Evolutionary conservation across 768 basidiomycete genomes (phyloP).

Genomic region (Leccinum subgranulosum): DNA sequence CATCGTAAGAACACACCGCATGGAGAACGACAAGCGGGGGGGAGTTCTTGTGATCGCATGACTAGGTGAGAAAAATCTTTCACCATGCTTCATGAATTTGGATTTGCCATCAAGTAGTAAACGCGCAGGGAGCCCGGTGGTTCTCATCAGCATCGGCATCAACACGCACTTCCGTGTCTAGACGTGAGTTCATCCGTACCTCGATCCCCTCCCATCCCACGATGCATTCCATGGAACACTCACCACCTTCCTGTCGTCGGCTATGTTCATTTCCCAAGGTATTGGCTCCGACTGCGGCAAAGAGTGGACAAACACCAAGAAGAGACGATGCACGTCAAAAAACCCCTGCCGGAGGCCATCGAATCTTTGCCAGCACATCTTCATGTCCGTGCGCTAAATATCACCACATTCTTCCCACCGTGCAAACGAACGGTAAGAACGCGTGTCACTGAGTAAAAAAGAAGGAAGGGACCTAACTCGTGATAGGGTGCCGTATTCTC

Average conservation of each 20-base stretch:
- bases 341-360: neutral
- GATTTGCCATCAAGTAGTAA: neutral
- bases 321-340: neutral
- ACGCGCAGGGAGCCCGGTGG: neutral
- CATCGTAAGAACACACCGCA: constrained; percentile 2
- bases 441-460: neutral
- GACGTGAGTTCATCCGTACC: neutral
- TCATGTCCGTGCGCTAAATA: neutral
- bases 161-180: constrained; percentile 6
- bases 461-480: neutral
- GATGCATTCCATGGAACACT: neutral
- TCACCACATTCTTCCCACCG: neutral
- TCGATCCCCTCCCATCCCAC: neutral
- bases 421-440: neutral
- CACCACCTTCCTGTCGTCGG: neutral
- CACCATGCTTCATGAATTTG: neutral
- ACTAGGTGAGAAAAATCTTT: constrained; percentile 3
- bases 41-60: neutral
- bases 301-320: neutral
- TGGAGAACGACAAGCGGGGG: neutral
- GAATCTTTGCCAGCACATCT: neutral
- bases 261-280: neutral
- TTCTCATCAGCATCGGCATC: constrained; percentile 6
- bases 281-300: neutral
- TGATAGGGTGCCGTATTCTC: constrained; percentile 11